A percentile compares a stretch with the other conserved stretches of the same genome.
Evolutionary conservation across 2,329 filamentous ascomycete species (phyloP).

Genomic region (Paecilomyces sp.): DNA sequence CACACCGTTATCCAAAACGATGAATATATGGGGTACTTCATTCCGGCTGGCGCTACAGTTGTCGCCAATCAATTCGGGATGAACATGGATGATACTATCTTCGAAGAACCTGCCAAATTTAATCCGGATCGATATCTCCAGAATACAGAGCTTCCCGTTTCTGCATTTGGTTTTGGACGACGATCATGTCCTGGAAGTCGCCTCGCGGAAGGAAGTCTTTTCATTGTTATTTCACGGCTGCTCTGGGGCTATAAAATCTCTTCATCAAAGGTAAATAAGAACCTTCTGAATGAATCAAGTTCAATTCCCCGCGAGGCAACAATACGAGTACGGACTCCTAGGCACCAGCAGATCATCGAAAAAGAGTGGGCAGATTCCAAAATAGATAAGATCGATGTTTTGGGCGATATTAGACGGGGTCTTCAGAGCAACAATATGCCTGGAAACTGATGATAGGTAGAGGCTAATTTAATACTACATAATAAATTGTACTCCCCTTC

Average conservation of each 20-base stretch:
- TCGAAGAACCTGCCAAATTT: slow-evolving; percentile 29
- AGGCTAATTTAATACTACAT: no score
- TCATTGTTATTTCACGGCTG: slow-evolving; percentile 54
- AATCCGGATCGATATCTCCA: slow-evolving; percentile 30
- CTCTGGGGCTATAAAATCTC: slow-evolving; percentile 35
- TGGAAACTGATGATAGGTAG: no score
- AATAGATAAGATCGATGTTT: no score
- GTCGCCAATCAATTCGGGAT: slow-evolving; percentile 37
- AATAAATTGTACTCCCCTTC: no score
- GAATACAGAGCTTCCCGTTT: slow-evolving; percentile 45
- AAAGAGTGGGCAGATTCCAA: no score
- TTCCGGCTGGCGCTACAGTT: slow-evolving; percentile 41
- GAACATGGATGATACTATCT: slow-evolving; percentile 32
- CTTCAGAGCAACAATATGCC: no score
- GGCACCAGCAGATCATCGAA: slow-evolving; percentile 13
- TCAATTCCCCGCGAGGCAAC: slow-evolving; percentile 20
- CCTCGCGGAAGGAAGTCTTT: slow-evolving; percentile 25
- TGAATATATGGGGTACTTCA: slow-evolving; percentile 38
- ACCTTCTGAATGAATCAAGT: slow-evolving; percentile 21
- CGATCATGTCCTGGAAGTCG: slow-evolving; percentile 36
- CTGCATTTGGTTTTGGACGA: slow-evolving; percentile 51
- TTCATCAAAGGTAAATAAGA: slow-evolving; percentile 21
- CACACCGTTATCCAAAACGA: slow-evolving; percentile 42
- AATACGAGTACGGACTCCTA: slow-evolving; percentile 22
- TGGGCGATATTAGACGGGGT: no score